Conservation (phyloP, 2,329 filamentous ascomycete species). For the Cucurbitaria berberidis region DNA sequence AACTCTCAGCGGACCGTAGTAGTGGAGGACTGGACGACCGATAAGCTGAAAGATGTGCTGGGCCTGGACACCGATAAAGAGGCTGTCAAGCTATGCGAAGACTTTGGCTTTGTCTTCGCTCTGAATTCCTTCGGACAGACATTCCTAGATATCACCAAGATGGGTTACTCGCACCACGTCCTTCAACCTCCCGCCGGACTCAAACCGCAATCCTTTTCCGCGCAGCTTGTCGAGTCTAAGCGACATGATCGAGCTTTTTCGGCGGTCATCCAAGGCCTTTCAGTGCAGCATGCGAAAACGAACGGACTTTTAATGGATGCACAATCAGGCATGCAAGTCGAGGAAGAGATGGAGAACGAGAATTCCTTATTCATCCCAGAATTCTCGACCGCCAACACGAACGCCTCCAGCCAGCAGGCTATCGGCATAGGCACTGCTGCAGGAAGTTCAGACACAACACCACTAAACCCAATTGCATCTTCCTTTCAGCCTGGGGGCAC, state of each 20-base stretch:
- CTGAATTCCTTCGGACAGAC: conserved; percentile 53
- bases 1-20: conserved; percentile 50
- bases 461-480: conserved; percentile 25
- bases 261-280: conserved; percentile 64
- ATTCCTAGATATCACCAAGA: conserved; percentile 61
- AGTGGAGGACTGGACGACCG: conserved; percentile 61
- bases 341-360: conserved; percentile 26
- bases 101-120: conserved; percentile 59
- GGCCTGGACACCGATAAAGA: conserved; percentile 63
- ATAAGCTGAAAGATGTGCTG: conserved; percentile 58
- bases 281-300: conserved; percentile 57
- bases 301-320: conserved; percentile 57
- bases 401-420: conserved; percentile 14
- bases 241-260: conserved; percentile 61
- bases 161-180: conserved; percentile 40
- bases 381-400: conserved; percentile 11
- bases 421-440: not conserved
- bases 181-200: conserved; percentile 31
- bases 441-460: not conserved
- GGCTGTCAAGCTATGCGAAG: conserved; percentile 60
- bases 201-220: conserved; percentile 60
- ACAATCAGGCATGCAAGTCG: conserved; percentile 23
- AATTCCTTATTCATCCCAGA: conserved; percentile 53
- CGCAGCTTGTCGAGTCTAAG: conserved; percentile 64
- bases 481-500: conserved; percentile 22